phyloP scores from a whole-genome alignment of 257 asterid species.

The Solanum peruvianum region DNA sequence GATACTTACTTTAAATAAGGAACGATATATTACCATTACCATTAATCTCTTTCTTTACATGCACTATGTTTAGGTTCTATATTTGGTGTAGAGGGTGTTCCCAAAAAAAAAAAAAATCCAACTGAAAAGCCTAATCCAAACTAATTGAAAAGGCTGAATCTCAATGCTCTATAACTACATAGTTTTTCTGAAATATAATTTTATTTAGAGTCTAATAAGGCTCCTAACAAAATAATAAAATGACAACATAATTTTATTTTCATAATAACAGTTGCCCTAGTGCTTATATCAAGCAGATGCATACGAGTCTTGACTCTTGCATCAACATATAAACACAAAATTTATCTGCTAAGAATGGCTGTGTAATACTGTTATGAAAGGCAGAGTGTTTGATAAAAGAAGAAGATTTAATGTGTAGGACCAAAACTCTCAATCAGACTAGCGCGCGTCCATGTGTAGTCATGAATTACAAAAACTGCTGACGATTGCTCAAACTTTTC shows the following conservation, averaged over 20 bases:
- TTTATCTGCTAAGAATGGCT: background rate
- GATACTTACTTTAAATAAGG: background rate
- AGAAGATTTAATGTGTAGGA: background rate
- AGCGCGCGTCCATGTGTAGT: background rate
- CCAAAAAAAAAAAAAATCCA: no score
- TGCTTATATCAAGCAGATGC: background rate
- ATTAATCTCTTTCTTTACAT: no score
- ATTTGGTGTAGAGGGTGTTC: no score
- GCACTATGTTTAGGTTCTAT: no score
- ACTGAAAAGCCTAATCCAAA: no score
- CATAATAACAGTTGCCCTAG: background rate
- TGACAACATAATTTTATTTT: background rate
- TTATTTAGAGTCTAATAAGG: no score
- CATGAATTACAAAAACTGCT: conserved; percentile 10
- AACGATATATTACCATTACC: background rate
- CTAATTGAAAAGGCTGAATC: no score
- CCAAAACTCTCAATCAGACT: background rate
- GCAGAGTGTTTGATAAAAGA: background rate
- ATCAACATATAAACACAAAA: background rate
- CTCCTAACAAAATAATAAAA: background rate
- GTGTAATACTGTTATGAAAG: background rate
- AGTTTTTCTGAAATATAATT: no score
- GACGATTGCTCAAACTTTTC: conserved; percentile 30
- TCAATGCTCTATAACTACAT: no score
- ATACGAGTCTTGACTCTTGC: background rate